Evolutionary conservation across 2,329 filamentous ascomycete genomes (phyloP).

Genomic region (Ophiostoma sp.): DNA sequence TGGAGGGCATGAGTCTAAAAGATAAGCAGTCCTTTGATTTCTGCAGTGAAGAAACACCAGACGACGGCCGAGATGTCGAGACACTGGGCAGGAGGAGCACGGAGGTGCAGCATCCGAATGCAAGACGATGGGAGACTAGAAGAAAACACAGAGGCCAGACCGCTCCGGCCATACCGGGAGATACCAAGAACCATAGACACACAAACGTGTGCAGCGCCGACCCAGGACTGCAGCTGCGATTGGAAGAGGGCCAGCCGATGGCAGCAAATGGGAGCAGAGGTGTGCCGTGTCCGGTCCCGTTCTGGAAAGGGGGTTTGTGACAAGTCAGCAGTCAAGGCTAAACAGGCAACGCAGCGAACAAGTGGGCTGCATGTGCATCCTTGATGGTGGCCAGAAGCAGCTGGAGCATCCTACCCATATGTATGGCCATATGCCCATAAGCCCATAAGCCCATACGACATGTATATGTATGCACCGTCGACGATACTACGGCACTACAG

Average conservation of each 20-base stretch:
- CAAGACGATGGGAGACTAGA: background rate
- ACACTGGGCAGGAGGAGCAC: background rate
- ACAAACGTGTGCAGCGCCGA: no score
- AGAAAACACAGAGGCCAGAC: background rate
- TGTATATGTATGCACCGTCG: background rate
- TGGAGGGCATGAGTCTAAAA: background rate
- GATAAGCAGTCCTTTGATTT: no score
- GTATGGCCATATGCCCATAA: no score
- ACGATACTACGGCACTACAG: no score
- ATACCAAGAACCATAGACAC: background rate
- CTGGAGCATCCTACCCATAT: background rate
- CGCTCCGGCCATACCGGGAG: constrained; percentile 1
- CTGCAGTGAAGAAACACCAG: no score
- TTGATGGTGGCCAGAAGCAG: constrained; percentile 6
- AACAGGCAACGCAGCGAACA: no score
- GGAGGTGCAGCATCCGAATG: background rate
- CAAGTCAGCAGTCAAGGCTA: background rate
- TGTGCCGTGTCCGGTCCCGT: constrained; percentile 8
- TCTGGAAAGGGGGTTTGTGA: background rate
- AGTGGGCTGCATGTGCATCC: background rate
- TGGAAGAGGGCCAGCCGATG: constrained; percentile 2
- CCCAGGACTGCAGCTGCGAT: background rate
- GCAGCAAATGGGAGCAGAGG: background rate
- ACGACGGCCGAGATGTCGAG: no score
- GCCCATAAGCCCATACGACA: background rate